Percentiles rank a stretch among this genome's conserved stretches.
These are phyloP conservation scores for Viola pubescens DNA, from an alignment of 441 rosid genomes.

Conservation along the genomic window DNA sequence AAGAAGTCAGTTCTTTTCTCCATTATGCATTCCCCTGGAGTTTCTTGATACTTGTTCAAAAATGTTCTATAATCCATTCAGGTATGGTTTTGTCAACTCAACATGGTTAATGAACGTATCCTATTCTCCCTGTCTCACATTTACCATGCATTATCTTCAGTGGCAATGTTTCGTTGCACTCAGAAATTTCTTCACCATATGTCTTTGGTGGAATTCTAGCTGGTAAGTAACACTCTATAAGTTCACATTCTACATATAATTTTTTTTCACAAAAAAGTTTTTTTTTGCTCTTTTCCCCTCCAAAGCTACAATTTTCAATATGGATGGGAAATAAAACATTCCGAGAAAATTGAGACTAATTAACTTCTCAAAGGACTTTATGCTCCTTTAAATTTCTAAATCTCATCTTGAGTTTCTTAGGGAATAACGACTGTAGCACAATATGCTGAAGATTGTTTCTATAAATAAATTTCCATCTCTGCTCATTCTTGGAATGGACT, in stretches of 20 bases:
- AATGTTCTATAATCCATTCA: conserved; percentile 94
- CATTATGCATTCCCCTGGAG: conserved; percentile 54
- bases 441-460: conserved; percentile 2
- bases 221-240: conserved; percentile 39
- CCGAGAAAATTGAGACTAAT: background rate
- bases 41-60: conserved; percentile 58
- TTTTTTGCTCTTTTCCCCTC: background rate
- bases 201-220: conserved; percentile 93
- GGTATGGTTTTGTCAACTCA: conserved; percentile 38
- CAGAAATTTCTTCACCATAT: conserved; percentile 44
- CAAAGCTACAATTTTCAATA: background rate
- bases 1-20: conserved; percentile 49
- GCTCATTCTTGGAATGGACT: background rate
- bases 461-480: background rate
- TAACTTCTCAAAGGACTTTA: background rate
- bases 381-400: background rate
- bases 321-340: background rate
- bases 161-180: conserved; percentile 63
- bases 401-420: background rate
- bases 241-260: background rate
- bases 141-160: conserved; percentile 37
- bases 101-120: conserved; percentile 10
- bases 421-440: background rate
- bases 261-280: background rate
- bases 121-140: conserved; percentile 1